Evolutionary conservation across 2,329 filamentous ascomycete species (phyloP).

Genomic region (Aspergillus novofumigatus): DNA sequence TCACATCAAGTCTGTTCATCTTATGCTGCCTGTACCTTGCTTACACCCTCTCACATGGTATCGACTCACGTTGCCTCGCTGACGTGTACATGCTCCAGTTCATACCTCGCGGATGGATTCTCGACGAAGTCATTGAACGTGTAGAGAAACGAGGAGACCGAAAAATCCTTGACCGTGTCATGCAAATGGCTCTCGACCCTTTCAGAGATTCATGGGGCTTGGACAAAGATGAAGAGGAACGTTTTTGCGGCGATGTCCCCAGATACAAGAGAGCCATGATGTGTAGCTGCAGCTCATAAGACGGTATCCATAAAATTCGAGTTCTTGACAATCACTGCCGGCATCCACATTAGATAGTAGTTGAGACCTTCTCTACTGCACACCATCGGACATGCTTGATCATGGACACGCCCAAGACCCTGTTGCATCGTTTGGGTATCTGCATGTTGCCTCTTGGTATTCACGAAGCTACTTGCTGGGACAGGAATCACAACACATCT

Average conservation of each 20-base stretch:
- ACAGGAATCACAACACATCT: neutral
- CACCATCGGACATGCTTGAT: neutral
- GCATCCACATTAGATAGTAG: neutral
- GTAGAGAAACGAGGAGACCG: conserved; percentile 82
- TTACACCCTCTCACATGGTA: neutral
- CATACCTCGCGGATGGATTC: conserved; percentile 81
- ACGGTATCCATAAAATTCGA: neutral
- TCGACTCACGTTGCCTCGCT: conserved; percentile 1
- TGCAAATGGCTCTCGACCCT: conserved; percentile 78
- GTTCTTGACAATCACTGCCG: neutral
- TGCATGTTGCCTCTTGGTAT: neutral
- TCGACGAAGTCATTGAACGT: conserved; percentile 86
- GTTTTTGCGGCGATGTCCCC: conserved; percentile 84
- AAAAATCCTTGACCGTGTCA: conserved; percentile 69
- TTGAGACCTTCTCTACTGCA: neutral
- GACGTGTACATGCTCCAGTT: conserved; percentile 50
- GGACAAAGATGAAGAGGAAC: conserved; percentile 68
- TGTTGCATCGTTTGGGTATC: neutral
- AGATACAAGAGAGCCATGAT: conserved; percentile 74
- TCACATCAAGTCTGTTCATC: neutral
- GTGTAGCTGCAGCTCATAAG: conserved; percentile 86
- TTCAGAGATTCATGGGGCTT: conserved; percentile 68
- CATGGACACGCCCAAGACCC: neutral
- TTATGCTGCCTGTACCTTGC: neutral
- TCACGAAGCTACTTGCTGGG: neutral